These are phyloP conservation scores for Castanea mollissima DNA, from an alignment of 306 rosid genomes.

Conservation along the genomic window DNA sequence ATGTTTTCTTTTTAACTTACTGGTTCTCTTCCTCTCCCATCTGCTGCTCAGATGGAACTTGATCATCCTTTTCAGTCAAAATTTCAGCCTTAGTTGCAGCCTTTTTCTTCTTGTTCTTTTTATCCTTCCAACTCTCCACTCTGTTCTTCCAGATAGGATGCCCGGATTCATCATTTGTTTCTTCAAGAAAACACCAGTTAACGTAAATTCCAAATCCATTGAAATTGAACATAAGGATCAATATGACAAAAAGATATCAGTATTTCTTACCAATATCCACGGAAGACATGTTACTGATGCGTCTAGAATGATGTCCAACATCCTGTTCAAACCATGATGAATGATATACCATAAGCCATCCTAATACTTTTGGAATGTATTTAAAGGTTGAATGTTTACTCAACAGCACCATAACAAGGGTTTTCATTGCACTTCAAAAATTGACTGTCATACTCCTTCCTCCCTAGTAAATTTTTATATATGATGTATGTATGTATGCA, in stretches of 20 bases:
- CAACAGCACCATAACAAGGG: background rate
- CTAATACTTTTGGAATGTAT: background rate
- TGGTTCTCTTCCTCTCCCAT: slow-evolving; percentile 74
- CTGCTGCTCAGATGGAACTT: slow-evolving; percentile 75
- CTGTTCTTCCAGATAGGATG: slow-evolving; percentile 99
- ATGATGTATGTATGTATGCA: background rate
- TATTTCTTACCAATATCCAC: slow-evolving; percentile 74
- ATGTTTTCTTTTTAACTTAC: slow-evolving; percentile 40
- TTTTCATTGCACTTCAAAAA: background rate
- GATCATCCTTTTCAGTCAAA: slow-evolving; percentile 50
- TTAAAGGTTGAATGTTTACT: background rate
- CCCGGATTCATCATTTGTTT: slow-evolving; percentile 73
- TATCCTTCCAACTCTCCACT: slow-evolving; percentile 98
- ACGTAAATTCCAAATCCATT: slow-evolving; percentile 9
- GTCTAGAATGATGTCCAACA: slow-evolving; percentile 88
- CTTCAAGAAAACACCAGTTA: slow-evolving; percentile 48
- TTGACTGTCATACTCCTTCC: background rate
- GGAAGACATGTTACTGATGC: slow-evolving; percentile 79
- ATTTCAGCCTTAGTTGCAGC: slow-evolving; percentile 49
- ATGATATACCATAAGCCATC: background rate
- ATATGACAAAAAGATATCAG: slow-evolving; percentile 7
- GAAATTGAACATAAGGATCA: slow-evolving; percentile 9
- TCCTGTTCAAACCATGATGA: slow-evolving; percentile 48
- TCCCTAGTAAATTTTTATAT: background rate
- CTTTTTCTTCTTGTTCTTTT: slow-evolving; percentile 85